phyloP scores from a whole-genome alignment of 2,329 filamentous ascomycete species.

The Cyphellophora attinorum region DNA sequence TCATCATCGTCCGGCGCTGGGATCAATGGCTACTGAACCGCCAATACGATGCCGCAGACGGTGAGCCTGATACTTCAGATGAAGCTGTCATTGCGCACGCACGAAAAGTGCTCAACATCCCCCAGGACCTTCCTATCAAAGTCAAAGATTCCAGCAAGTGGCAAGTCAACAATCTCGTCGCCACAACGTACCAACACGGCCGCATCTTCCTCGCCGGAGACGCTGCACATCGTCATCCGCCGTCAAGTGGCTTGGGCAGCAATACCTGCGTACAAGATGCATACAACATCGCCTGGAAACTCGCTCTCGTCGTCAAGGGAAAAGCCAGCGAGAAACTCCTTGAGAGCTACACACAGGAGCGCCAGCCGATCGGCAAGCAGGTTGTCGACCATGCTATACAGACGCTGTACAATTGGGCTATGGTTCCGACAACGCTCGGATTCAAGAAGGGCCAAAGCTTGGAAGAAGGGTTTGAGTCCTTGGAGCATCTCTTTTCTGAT shows the following conservation, averaged over 20 bases:
- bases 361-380: too few relatives aligned
- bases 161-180: constrained; percentile 20
- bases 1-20: constrained; percentile 23
- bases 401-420: constrained; percentile 19
- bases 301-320: constrained; percentile 24
- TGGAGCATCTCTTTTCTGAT: constrained; percentile 28
- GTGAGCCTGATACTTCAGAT: constrained; percentile 3
- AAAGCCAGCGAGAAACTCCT: constrained; percentile 20
- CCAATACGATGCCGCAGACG: constrained; percentile 8
- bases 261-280: constrained; percentile 22
- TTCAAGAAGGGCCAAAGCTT: constrained; percentile 65
- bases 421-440: constrained; percentile 23
- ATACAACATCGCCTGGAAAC: constrained; percentile 35
- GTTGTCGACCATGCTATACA: constrained; percentile 19
- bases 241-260: constrained; percentile 24
- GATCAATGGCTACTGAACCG: constrained; percentile 22
- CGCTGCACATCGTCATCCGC: constrained; percentile 23
- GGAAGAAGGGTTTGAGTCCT: constrained; percentile 77
- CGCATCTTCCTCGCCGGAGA: constrained; percentile 26
- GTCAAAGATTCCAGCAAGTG: constrained; percentile 20
- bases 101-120: constrained; percentile 20
- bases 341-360: constrained; percentile 30
- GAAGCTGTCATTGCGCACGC: constrained; percentile 8
- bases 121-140: constrained; percentile 18
- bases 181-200: constrained; percentile 19